Conservation (phyloP, 116 monocot species). For the Papilionanthe hybrid region DNA sequence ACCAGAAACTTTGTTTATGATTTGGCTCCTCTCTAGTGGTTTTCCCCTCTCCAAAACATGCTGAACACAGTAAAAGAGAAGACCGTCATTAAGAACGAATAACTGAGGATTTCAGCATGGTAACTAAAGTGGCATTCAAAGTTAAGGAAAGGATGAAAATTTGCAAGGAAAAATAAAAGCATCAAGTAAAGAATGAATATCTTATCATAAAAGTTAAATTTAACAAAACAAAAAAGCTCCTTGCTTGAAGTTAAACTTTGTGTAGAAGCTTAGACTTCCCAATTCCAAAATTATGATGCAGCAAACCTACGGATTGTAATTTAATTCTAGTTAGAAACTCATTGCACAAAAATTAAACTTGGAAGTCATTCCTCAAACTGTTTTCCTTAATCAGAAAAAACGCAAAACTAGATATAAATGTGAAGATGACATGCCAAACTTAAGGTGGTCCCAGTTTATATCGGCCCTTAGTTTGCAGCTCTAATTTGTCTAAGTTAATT, state of each 20-base stretch:
- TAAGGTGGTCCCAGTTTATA: too few relatives aligned
- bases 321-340: neutral
- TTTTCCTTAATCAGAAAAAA: neutral
- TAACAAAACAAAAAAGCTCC: neutral
- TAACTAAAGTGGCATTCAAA: neutral
- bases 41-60: conserved; percentile 87
- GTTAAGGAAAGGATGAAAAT: neutral
- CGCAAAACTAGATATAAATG: neutral
- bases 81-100: neutral
- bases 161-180: neutral
- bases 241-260: neutral
- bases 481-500: too few relatives aligned
- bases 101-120: neutral
- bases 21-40: conserved; percentile 68
- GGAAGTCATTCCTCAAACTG: neutral
- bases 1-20: conserved; percentile 77
- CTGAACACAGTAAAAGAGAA: conserved; percentile 29
- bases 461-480: too few relatives aligned
- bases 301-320: neutral
- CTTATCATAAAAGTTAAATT: neutral
- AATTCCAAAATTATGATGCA: neutral
- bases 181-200: neutral
- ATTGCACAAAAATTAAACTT: neutral
- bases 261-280: neutral
- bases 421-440: neutral